Evolutionary conservation across 345 rosid species (phyloP).

Genomic region (Combretum micranthum): DNA sequence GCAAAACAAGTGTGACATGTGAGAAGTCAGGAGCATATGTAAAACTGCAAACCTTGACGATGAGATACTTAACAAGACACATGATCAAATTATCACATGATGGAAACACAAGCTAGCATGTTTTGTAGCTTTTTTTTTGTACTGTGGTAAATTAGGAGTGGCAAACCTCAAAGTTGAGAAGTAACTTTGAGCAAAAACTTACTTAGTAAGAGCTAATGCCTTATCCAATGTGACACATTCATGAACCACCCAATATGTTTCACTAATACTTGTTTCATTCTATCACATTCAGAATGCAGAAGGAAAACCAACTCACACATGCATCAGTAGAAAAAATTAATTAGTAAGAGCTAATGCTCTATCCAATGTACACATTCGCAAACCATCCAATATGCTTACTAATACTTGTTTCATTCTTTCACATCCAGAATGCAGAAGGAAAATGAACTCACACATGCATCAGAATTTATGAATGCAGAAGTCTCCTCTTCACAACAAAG

Average conservation of each 20-base stretch:
- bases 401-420: not conserved
- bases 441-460: constrained; percentile 29
- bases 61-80: no score
- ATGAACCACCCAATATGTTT: no score
- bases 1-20: constrained; percentile 2
- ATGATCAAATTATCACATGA: no score
- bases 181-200: no score
- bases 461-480: constrained; percentile 63
- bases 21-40: not conserved
- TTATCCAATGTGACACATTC: not conserved
- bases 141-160: no score
- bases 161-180: not conserved
- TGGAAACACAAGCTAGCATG: no score
- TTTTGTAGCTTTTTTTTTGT: no score
- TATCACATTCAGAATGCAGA: constrained; percentile 9
- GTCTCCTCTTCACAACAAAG: constrained; percentile 54
- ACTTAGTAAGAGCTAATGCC: no score
- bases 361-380: no score
- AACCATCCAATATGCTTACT: no score
- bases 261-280: not conserved
- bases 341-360: no score
- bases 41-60: not conserved
- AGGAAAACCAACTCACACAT: constrained; percentile 16
- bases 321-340: constrained; percentile 9
- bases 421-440: constrained; percentile 7